Evolutionary conservation across 306 rosid genomes (phyloP).

Genomic region (Lablab purpureus): DNA sequence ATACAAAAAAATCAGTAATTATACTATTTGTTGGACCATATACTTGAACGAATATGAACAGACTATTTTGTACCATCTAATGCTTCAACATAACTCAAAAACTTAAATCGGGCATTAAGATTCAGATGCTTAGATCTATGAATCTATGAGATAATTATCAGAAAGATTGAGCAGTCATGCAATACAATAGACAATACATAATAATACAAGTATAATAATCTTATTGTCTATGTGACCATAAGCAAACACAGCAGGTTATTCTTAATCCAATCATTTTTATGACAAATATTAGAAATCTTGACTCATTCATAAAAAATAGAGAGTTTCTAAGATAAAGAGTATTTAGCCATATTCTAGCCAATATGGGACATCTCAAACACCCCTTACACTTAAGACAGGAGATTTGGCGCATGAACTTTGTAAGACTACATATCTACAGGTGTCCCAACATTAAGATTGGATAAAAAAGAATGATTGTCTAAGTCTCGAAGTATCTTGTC

Average conservation of each 20-base stretch:
- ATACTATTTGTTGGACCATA: too few relatives aligned
- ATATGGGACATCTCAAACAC: neutral
- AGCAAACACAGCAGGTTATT: constrained; percentile 2
- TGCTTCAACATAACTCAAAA: too few relatives aligned
- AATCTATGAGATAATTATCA: too few relatives aligned
- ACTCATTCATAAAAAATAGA: neutral
- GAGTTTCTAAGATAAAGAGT: neutral
- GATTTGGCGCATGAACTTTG: neutral
- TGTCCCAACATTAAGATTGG: neutral
- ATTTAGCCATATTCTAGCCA: neutral
- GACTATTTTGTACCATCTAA: too few relatives aligned
- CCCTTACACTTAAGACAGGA: neutral
- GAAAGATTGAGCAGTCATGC: neutral
- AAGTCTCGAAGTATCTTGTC: neutral
- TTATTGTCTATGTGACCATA: neutral
- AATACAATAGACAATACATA: constrained; percentile 12
- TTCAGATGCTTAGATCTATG: too few relatives aligned
- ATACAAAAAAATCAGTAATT: too few relatives aligned
- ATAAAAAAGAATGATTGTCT: too few relatives aligned
- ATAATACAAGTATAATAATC: too few relatives aligned
- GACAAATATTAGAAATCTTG: too few relatives aligned
- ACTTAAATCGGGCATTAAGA: too few relatives aligned
- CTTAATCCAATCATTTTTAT: constrained; percentile 23
- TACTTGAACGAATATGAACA: too few relatives aligned
- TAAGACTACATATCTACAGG: neutral